Evolutionary conservation across 148 eudicot species (phyloP).

Genomic region (Persicaria maculosa): DNA sequence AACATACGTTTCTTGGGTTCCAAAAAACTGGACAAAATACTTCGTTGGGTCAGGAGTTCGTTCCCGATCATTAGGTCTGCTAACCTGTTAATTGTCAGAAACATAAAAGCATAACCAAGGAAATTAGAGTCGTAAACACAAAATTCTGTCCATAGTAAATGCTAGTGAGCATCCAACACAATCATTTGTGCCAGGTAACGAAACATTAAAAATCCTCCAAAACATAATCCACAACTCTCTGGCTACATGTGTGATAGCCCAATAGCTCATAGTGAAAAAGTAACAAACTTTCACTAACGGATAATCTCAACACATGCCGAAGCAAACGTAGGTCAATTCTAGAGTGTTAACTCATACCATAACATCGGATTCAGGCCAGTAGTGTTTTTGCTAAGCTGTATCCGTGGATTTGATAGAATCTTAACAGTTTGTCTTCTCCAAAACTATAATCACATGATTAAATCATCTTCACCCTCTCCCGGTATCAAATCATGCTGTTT

Average conservation of each 20-base stretch:
- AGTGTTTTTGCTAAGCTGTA: no score
- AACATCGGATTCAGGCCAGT: no score
- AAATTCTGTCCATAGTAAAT: not conserved
- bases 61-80: slow-evolving; percentile 81
- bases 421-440: no score
- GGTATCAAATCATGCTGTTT: no score
- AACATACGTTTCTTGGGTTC: slow-evolving; percentile 92
- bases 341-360: no score
- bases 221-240: not conserved
- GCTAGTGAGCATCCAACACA: not conserved
- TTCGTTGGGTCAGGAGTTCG: slow-evolving; percentile 74
- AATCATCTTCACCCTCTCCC: no score
- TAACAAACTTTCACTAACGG: not conserved
- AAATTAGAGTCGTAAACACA: not conserved
- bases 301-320: no score
- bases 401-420: no score
- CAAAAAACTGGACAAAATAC: slow-evolving; percentile 82
- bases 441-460: no score
- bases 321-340: no score
- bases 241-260: not conserved
- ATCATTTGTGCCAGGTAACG: not conserved
- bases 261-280: not conserved
- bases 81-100: slow-evolving; percentile 34
- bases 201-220: not conserved
- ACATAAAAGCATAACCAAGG: not conserved